Evolutionary conservation across 257 asterid genomes (phyloP).

Genomic region (Lantana camara): DNA sequence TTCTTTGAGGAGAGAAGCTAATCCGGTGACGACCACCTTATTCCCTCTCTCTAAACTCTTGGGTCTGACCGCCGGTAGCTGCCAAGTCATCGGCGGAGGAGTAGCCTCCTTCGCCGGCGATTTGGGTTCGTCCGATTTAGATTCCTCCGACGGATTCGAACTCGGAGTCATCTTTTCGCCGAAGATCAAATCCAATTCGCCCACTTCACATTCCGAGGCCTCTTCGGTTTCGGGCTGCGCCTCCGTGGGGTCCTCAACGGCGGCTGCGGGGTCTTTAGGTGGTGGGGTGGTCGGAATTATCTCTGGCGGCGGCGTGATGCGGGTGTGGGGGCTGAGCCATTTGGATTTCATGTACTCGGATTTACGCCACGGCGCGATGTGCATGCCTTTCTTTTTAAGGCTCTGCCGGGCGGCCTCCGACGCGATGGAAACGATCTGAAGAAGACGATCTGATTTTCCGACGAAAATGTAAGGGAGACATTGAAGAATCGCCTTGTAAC

Average conservation of each 20-base stretch:
- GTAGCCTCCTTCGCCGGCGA: constrained; percentile 38
- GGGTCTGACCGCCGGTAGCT: constrained; percentile 75
- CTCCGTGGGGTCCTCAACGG: constrained; percentile 11
- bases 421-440: constrained; percentile 71
- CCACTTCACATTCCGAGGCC: constrained; percentile 46
- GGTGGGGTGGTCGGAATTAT: background rate
- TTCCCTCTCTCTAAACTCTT: constrained; percentile 61
- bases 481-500: constrained; percentile 64
- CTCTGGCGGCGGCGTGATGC: constrained; percentile 37
- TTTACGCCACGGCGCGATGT: constrained; percentile 95
- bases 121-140: background rate
- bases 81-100: constrained; percentile 53
- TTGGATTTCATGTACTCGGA: constrained; percentile 75
- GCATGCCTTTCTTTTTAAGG: constrained; percentile 94
- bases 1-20: constrained; percentile 86
- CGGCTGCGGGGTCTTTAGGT: constrained; percentile 19
- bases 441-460: constrained; percentile 78
- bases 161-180: constrained; percentile 47
- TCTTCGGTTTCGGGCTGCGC: constrained; percentile 25
- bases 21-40: constrained; percentile 71
- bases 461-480: constrained; percentile 70
- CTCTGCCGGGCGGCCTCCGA: constrained; percentile 81
- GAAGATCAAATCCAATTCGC: constrained; percentile 68
- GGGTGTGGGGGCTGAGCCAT: constrained; percentile 75
- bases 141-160: constrained; percentile 20